Conservation (phyloP, 176 grass and related monocot species). For the Olyra latifolia region DNA sequence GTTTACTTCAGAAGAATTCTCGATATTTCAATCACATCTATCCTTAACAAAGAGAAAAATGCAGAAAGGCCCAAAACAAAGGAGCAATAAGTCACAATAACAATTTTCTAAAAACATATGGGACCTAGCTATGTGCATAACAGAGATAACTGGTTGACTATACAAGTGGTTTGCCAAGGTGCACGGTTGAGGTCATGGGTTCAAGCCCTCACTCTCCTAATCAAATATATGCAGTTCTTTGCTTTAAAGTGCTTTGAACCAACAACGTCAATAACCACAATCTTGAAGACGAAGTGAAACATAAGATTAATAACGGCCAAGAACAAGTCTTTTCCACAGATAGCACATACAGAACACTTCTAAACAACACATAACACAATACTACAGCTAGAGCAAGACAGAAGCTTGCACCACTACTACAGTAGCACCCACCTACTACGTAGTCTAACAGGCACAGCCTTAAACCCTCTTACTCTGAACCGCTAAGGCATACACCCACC, state of each 20-base stretch:
- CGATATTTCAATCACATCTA: background rate
- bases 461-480: background rate
- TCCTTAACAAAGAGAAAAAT: background rate
- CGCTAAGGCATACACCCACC: background rate
- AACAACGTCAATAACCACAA: background rate
- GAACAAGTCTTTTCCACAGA: slow-evolving; percentile 1
- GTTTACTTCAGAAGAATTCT: background rate
- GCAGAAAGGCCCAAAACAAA: too few relatives aligned
- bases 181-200: background rate
- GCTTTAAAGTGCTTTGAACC: background rate
- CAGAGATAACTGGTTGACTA: background rate
- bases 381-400: background rate
- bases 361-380: background rate
- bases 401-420: background rate
- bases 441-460: background rate
- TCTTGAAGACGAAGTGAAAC: background rate
- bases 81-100: background rate
- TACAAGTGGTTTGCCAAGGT: background rate
- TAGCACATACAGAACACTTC: background rate
- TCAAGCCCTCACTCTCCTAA: background rate
- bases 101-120: background rate
- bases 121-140: background rate
- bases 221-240: background rate
- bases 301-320: background rate
- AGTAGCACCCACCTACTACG: background rate